Evolutionary conservation across 2,329 filamentous ascomycete genomes (phyloP).

Genomic region (Trichoderma gracile): DNA sequence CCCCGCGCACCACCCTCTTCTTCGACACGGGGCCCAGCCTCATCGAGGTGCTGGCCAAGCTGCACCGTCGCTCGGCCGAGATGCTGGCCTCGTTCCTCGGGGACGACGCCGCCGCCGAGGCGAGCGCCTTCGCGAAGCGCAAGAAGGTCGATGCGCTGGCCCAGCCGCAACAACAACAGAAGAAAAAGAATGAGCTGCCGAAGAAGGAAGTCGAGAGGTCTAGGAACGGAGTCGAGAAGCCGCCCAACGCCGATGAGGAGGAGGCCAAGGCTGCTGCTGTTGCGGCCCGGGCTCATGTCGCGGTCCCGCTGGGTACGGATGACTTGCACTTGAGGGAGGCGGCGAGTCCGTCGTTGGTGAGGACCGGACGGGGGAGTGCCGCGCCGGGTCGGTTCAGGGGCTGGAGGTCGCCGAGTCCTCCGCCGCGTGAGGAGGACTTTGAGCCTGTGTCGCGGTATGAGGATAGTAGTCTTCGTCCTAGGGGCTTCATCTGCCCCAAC

Average conservation of each 20-base stretch:
- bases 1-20: constrained; percentile 35
- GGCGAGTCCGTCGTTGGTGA: too few species aligned
- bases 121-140: background rate
- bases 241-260: too few species aligned
- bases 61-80: constrained; percentile 44
- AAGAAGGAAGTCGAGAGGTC: too few species aligned
- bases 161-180: background rate
- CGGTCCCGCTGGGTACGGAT: too few species aligned
- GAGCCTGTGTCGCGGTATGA: background rate
- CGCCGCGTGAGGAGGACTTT: background rate
- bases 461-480: background rate
- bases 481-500: background rate
- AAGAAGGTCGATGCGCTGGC: background rate
- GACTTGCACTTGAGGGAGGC: too few species aligned
- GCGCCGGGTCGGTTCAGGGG: too few species aligned
- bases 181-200: background rate
- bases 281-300: too few species aligned
- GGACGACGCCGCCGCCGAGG: constrained; percentile 31
- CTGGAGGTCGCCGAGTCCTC: background rate
- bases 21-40: constrained; percentile 37
- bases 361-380: too few species aligned
- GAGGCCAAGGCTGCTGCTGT: too few species aligned
- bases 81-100: constrained; percentile 36
- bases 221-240: too few species aligned
- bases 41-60: constrained; percentile 39